Evolutionary conservation across 2,329 filamentous ascomycete genomes (phyloP).

Genomic region (Macrophomina pseudophaseolina): DNA sequence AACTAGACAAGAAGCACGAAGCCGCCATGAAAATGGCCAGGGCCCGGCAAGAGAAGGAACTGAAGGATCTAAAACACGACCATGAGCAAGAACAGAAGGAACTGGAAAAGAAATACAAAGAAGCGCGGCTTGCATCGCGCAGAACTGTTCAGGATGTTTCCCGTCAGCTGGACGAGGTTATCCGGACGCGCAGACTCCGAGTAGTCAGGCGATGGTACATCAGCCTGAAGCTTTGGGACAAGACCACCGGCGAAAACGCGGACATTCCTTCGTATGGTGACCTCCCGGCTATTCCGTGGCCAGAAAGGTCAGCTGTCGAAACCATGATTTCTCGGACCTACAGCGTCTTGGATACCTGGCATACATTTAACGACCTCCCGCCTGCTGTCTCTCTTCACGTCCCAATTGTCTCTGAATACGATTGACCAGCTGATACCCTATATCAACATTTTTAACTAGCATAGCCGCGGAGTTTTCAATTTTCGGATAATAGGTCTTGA

Average conservation of each 20-base stretch:
- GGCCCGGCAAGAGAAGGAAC: conserved; percentile 50
- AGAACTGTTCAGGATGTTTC: not conserved
- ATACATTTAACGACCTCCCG: conserved; percentile 24
- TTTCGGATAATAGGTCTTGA: conserved; percentile 12
- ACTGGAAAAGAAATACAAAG: conserved; percentile 6
- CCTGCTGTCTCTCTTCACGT: conserved; percentile 23
- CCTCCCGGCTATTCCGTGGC: conserved; percentile 17
- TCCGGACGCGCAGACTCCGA: conserved; percentile 12
- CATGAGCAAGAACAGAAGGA: conserved; percentile 13
- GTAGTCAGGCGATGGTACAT: conserved; percentile 23
- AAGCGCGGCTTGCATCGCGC: not conserved
- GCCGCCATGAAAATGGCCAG: conserved; percentile 54
- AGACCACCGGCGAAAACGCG: not conserved
- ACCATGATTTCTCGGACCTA: conserved; percentile 14
- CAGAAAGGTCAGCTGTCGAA: conserved; percentile 6
- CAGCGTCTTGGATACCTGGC: conserved; percentile 23
- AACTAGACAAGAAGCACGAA: conserved; percentile 49
- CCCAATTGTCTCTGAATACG: not conserved
- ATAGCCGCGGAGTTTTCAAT: conserved; percentile 26
- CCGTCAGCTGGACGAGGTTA: conserved; percentile 6
- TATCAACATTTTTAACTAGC: conserved; percentile 16
- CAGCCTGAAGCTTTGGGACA: conserved; percentile 23
- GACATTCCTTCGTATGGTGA: conserved; percentile 13
- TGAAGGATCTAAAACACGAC: conserved; percentile 31
- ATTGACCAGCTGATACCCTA: conserved; percentile 22